Conservation (phyloP, 2,329 filamentous ascomycete genomes). For the Diaporthe ampelina region DNA sequence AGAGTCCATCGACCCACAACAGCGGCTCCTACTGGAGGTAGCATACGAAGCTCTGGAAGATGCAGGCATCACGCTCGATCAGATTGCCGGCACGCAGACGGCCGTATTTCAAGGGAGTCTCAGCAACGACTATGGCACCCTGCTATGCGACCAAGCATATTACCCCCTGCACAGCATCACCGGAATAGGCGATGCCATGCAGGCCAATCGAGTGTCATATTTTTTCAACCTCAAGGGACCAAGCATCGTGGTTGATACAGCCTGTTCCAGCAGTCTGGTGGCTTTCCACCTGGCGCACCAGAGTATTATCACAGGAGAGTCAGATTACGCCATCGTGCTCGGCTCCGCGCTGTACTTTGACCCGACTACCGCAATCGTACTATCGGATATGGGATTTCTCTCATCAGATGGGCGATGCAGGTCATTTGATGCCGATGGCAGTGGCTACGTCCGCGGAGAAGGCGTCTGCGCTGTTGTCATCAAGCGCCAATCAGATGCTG, state of each 20-base stretch:
- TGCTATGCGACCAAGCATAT: conserved; percentile 17
- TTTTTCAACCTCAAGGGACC: conserved; percentile 58
- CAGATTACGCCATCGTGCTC: conserved; percentile 50
- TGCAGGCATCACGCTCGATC: conserved; percentile 49
- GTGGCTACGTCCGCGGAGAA: conserved; percentile 68
- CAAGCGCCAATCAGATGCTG: conserved; percentile 58
- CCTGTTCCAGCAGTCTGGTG: conserved; percentile 58
- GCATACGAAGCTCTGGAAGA: conserved; percentile 53
- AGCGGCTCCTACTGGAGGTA: conserved; percentile 50
- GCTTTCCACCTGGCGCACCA: conserved; percentile 57
- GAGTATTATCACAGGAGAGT: conserved; percentile 49
- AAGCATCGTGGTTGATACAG: conserved; percentile 60
- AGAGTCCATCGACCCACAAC: conserved; percentile 52
- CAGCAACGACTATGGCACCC: conserved; percentile 44
- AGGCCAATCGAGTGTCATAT: conserved; percentile 58
- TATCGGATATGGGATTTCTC: conserved; percentile 54
- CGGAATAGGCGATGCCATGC: conserved; percentile 54
- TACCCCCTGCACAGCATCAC: conserved; percentile 7
- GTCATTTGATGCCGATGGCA: conserved; percentile 59
- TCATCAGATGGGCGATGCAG: conserved; percentile 54
- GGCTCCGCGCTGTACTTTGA: conserved; percentile 53
- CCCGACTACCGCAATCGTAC: conserved; percentile 51
- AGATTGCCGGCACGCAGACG: conserved; percentile 48
- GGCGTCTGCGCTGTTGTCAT: conserved; percentile 57
- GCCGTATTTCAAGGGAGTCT: conserved; percentile 50